Evolutionary conservation across 345 rosid genomes (phyloP).

Genomic region (Raphanus raphanistrum): DNA sequence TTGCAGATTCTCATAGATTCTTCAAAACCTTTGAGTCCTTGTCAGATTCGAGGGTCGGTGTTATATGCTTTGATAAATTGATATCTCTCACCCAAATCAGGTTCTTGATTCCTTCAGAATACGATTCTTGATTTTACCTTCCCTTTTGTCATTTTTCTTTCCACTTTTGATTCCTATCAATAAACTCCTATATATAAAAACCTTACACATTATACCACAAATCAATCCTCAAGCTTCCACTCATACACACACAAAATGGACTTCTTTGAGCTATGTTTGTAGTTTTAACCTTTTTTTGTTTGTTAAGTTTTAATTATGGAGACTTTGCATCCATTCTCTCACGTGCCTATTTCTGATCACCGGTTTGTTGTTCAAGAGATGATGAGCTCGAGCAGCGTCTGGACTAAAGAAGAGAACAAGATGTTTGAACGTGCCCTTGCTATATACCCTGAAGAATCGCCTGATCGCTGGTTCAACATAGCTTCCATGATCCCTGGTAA

Average conservation of each 20-base stretch:
- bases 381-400: slow-evolving; percentile 37
- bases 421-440: slow-evolving; percentile 80
- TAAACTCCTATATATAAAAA: slow-evolving; percentile 7
- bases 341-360: slow-evolving; percentile 38
- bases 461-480: slow-evolving; percentile 67
- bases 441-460: slow-evolving; percentile 57
- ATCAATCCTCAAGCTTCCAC: slow-evolving; percentile 12
- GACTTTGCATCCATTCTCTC: slow-evolving; percentile 49
- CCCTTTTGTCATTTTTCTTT: not conserved
- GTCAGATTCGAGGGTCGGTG: slow-evolving; percentile 36
- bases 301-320: slow-evolving; percentile 46
- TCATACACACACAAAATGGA: not conserved
- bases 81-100: slow-evolving; percentile 41
- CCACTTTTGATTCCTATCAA: slow-evolving; percentile 15
- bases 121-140: slow-evolving; percentile 23
- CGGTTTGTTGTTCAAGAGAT: slow-evolving; percentile 33
- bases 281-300: not conserved
- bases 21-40: slow-evolving; percentile 34
- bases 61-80: slow-evolving; percentile 29
- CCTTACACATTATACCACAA: slow-evolving; percentile 17
- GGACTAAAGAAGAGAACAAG: slow-evolving; percentile 87
- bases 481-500: slow-evolving; percentile 77
- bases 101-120: slow-evolving; percentile 41
- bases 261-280: slow-evolving; percentile 27
- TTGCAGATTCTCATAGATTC: slow-evolving; percentile 39